phyloP scores from a whole-genome alignment of 768 basidiomycete genomes.

The Baorangia bicolor region DNA sequence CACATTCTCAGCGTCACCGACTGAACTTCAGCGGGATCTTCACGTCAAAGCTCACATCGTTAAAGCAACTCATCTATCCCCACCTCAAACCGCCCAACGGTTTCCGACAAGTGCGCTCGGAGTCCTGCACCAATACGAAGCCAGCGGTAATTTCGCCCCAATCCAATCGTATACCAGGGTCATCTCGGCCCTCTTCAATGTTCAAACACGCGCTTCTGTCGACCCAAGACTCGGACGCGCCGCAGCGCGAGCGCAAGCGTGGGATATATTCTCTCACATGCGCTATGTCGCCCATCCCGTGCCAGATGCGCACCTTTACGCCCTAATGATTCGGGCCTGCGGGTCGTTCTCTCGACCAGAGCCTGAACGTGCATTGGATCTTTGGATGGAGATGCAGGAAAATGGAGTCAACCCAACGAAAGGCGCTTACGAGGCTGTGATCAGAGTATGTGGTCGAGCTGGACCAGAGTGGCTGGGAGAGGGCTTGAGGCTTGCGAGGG shows the following conservation, averaged over 20 bases:
- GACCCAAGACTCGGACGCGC: slow-evolving; percentile 33
- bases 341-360: slow-evolving; percentile 61
- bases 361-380: slow-evolving; percentile 88
- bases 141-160: slow-evolving; percentile 57
- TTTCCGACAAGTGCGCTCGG: slow-evolving; percentile 64
- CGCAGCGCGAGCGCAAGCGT: slow-evolving; percentile 71
- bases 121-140: slow-evolving; percentile 73
- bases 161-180: slow-evolving; percentile 72
- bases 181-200: slow-evolving; percentile 57
- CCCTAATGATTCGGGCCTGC: slow-evolving; percentile 86
- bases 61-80: slow-evolving; percentile 21
- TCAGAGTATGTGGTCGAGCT: slow-evolving; percentile 73
- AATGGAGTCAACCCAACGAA: slow-evolving; percentile 59
- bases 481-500: slow-evolving; percentile 76
- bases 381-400: slow-evolving; percentile 94
- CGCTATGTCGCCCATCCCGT: slow-evolving; percentile 89
- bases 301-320: slow-evolving; percentile 72
- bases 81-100: slow-evolving; percentile 24
- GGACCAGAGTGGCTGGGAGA: slow-evolving; percentile 73
- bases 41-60: slow-evolving; percentile 67
- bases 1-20: slow-evolving; percentile 36
- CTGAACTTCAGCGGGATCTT: slow-evolving; percentile 61
- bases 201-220: slow-evolving; percentile 33
- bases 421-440: slow-evolving; percentile 77
- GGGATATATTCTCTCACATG: slow-evolving; percentile 96